phyloP scores from a whole-genome alignment of 1,284 basidiomycete species.

The Rhizoctonia solani region DNA sequence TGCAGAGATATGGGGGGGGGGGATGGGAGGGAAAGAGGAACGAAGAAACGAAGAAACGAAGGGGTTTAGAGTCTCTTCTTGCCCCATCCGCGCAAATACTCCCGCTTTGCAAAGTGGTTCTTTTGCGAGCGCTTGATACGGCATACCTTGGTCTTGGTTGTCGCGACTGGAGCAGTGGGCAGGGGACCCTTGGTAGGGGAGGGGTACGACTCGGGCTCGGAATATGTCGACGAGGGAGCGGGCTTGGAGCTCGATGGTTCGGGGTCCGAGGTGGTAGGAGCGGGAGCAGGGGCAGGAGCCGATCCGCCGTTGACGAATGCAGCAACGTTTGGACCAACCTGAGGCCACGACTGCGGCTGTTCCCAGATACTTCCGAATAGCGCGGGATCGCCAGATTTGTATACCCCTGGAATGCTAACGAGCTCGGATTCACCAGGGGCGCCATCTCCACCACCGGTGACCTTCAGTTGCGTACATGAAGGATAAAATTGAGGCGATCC shows the following conservation, averaged over 20 bases:
- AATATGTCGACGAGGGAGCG: not conserved
- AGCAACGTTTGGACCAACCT: constrained; percentile 24
- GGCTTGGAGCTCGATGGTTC: too few relatives aligned
- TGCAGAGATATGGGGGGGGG: too few relatives aligned
- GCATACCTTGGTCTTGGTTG: not conserved
- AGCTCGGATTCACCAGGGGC: constrained; percentile 27
- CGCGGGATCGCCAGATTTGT: constrained; percentile 20
- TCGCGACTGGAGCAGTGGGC: not conserved
- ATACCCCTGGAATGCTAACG: constrained; percentile 35
- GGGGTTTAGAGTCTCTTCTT: constrained; percentile 2
- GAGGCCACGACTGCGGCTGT: constrained; percentile 15
- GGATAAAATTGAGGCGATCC: constrained; percentile 38
- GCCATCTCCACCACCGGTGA: constrained; percentile 33
- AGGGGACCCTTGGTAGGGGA: too few relatives aligned
- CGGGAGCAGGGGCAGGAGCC: not conserved
- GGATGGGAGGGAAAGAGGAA: not conserved
- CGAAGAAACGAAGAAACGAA: not conserved
- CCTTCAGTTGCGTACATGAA: constrained; percentile 34
- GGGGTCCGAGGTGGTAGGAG: not conserved
- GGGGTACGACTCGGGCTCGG: too few relatives aligned
- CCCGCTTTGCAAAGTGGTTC: constrained; percentile 4
- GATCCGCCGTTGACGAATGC: constrained; percentile 24
- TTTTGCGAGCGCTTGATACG: constrained; percentile 1
- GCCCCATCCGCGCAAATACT: not conserved
- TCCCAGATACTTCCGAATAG: constrained; percentile 29